Base-by-base conservation (phyloP, 345 rosid species). In the Aegle marmelos region DNA sequence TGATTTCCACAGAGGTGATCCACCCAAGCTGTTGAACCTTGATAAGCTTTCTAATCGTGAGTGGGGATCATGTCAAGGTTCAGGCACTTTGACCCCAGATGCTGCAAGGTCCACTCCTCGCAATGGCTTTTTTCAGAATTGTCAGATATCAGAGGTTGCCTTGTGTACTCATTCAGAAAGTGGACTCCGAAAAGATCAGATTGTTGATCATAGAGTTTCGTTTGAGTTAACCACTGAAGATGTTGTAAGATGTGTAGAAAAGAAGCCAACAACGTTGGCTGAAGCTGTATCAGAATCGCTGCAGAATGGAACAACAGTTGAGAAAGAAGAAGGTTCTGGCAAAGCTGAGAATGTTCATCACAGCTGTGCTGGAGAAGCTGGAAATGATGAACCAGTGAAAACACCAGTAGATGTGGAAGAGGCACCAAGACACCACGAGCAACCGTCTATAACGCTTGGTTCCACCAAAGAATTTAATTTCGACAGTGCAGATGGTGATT, bases 381-480 rank as follows among this genome's bases (percentile, higher is more conserved):
- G 87, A n/a, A 72, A 77, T 21, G 78, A 37, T 2, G 66, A 28
- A 57, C 81, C 83, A 7, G 89, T 77, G 66, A 82, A 80, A 79
- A 78, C 83, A 64, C 77, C 86, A 72, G 60, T 54, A n/a, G 83
- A 78, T 14, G 75, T 33, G 60, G 83, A 82, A 68, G 82, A 78
- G 70, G 63, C 67, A 25, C 56, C 76, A 61, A 67, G 60, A 63
- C 92, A 89, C 71, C 83, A 77, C 30, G 84, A 89, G 82, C 81
- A 84, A 48, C 86, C 61, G 34, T 85, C 92, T 24, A 56, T 88
- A 39, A 91, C 92, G 41, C 87, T 82, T 14, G 94, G 92, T 30
- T 81, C 92, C 45, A 77, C 79, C 30, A 90, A 88, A 79, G 99
- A 93, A 30, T 92, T 96, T 81, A 76, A 93, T 79, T 93, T 92